A percentile compares a stretch with the other conserved stretches of the same genome.
These are phyloP conservation scores for Phyllosticta paracitricarpa DNA, from an alignment of 2,329 filamentous ascomycete species.

Conservation along the genomic window DNA sequence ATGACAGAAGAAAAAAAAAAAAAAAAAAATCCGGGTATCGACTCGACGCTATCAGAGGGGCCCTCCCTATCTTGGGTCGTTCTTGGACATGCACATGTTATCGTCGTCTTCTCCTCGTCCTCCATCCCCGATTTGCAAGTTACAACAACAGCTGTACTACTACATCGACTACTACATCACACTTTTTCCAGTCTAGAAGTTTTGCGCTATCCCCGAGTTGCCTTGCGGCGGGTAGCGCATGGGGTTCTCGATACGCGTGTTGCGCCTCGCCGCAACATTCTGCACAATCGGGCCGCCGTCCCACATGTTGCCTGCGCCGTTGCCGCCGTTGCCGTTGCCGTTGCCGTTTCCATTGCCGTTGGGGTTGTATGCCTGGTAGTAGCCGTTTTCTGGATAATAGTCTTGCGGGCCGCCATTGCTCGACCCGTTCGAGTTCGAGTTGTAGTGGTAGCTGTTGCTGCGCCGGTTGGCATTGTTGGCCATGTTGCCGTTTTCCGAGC, in stretches of 20 bases:
- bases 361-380: slow-evolving; percentile 39
- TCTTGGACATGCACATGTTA: background rate
- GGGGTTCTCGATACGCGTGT: slow-evolving; percentile 89
- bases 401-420: slow-evolving; percentile 35
- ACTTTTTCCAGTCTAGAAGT: slow-evolving; percentile 53
- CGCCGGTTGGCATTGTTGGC: slow-evolving; percentile 25
- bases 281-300: slow-evolving; percentile 68
- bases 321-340: slow-evolving; percentile 37
- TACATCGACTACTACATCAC: too few relatives aligned
- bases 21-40: background rate
- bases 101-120: background rate
- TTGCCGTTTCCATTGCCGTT: slow-evolving; percentile 35
- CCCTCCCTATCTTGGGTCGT: background rate
- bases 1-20: background rate
- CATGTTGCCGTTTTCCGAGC: slow-evolving; percentile 46
- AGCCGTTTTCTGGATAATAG: slow-evolving; percentile 46
- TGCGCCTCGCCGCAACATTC: slow-evolving; percentile 83
- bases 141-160: background rate
- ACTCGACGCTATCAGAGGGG: background rate
- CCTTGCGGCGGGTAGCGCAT: slow-evolving; percentile 81
- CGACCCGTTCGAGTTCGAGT: slow-evolving; percentile 45
- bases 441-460: slow-evolving; percentile 66
- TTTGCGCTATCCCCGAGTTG: slow-evolving; percentile 90
- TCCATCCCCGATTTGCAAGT: background rate
- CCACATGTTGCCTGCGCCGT: slow-evolving; percentile 26